Evolutionary conservation across 805 yeast genomes (phyloP), one percentile per base, ranked within the genome.

Genomic region (Pichia insulana): DNA sequence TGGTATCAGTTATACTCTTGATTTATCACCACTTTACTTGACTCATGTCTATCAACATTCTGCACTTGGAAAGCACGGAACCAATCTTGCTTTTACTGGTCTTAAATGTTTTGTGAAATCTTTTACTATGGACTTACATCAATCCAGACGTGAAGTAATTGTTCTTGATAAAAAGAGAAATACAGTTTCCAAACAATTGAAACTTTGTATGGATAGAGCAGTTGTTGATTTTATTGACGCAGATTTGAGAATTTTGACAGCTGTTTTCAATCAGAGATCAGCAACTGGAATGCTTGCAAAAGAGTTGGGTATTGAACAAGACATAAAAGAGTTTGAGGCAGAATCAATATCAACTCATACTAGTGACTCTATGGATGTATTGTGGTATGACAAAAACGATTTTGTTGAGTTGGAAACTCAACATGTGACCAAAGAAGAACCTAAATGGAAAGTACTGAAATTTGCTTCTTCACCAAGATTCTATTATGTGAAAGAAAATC

Each of bases 1-100:
- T 50, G 80, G 96, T 2, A 81, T 87, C 47, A 85, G 89, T 54
- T 90, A 86, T 57, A 79, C 75, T 48, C 79, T 95, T 33, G 72
- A 74, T 42, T 63, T 90, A 37, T 69, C 76, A 22, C 89, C 95
- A 1, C 64, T 92, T 15, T 85, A 76, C 50, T 64, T 90, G 11
- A 69, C 90, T 0, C 95, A 89, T 59, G 69, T 79, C 18, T 82
- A 83, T 54, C 69, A 79, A 26, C 78, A 74, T 45, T 66, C 70
- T 22, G 48, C 58, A 6, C 43, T 44, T 10, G 54, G 56, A 18
- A 58, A 66, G 3, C 69, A 71, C 17, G 70, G 73, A 38, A 63
- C 63, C 39, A 66, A 64, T 27, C 57, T 70, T 15, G 74, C 76
- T 19, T 74, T 73, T 54, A 74, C 83, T 20, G 98, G 98, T 8